A percentile compares a stretch with the other conserved stretches of the same genome.
These are phyloP conservation scores for Citrus reticulata DNA, from an alignment of 345 rosid genomes.

Conservation along the genomic window DNA sequence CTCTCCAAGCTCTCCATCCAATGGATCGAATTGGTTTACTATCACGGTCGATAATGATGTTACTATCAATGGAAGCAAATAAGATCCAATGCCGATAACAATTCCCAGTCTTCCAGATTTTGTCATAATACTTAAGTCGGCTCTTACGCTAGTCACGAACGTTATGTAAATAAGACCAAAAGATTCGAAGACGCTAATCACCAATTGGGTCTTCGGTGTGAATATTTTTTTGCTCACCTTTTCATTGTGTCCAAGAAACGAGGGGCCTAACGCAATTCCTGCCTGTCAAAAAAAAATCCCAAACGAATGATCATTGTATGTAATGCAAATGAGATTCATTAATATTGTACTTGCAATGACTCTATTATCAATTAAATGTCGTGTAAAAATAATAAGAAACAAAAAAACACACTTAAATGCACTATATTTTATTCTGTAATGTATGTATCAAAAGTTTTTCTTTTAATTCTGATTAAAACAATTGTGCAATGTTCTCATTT, in stretches of 20 bases:
- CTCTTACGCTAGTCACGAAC: slow-evolving; percentile 32
- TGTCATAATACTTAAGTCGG: slow-evolving; percentile 29
- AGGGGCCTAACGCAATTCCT: slow-evolving; percentile 38
- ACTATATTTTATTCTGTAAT: too few relatives aligned
- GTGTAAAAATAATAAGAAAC: too few relatives aligned
- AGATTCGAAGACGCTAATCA: slow-evolving; percentile 25
- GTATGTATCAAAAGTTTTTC: too few relatives aligned
- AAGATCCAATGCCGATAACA: slow-evolving; percentile 30
- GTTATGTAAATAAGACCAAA: slow-evolving; percentile 31
- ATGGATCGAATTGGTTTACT: not conserved
- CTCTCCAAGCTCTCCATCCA: not conserved
- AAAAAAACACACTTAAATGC: too few relatives aligned
- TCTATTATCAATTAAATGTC: too few relatives aligned
- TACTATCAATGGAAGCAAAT: slow-evolving; percentile 21
- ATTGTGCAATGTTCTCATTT: too few relatives aligned
- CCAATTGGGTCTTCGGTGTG: slow-evolving; percentile 14
- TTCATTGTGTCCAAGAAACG: slow-evolving; percentile 25
- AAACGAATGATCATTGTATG: not conserved
- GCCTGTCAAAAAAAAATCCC: slow-evolving; percentile 17
- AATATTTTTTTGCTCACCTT: slow-evolving; percentile 4
- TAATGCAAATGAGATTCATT: too few relatives aligned
- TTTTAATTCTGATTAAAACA: too few relatives aligned
- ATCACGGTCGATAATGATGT: slow-evolving; percentile 9
- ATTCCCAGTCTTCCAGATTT: slow-evolving; percentile 38
- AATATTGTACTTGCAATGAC: too few relatives aligned